These are phyloP conservation scores for Nicotiana rustica DNA, from an alignment of 305 asterid genomes.

Conservation along the genomic window DNA sequence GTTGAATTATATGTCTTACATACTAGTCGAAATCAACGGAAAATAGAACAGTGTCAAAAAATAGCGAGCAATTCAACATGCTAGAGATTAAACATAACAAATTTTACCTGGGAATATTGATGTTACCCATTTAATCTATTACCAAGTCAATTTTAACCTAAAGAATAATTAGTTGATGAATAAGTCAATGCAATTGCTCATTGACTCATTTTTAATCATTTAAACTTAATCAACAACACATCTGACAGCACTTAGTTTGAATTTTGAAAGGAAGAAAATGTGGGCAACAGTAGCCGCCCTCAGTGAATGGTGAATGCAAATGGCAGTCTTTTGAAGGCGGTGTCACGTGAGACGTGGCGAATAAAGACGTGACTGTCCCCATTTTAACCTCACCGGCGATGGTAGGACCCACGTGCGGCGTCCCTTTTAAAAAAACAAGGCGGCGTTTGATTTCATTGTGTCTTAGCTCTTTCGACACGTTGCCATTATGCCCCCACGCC, in stretches of 20 bases:
- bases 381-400: constrained; percentile 4
- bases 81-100: too few relatives aligned
- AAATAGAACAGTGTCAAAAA: too few relatives aligned
- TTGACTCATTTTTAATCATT: too few relatives aligned
- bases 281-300: constrained; percentile 29
- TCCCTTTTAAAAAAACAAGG: not conserved
- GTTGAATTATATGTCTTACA: too few relatives aligned
- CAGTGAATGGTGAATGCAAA: not conserved
- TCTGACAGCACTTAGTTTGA: not conserved
- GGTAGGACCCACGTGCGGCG: constrained; percentile 43
- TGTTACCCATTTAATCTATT: too few relatives aligned
- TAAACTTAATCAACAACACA: too few relatives aligned
- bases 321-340: constrained; percentile 24
- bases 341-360: constrained; percentile 54
- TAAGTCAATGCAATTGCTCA: too few relatives aligned
- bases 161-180: too few relatives aligned
- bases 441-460: constrained; percentile 46
- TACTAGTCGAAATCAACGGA: too few relatives aligned
- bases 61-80: too few relatives aligned
- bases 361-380: constrained; percentile 35
- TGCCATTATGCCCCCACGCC: constrained; percentile 36
- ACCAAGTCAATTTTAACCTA: too few relatives aligned
- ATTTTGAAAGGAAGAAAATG: not conserved
- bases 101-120: too few relatives aligned
- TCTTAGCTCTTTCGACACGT: constrained; percentile 42